Evolutionary conservation across 2,329 filamentous ascomycete species (phyloP), one percentile per base, ranked within the genome.

Genomic region (Aspergillus pseudoviridinutans): DNA sequence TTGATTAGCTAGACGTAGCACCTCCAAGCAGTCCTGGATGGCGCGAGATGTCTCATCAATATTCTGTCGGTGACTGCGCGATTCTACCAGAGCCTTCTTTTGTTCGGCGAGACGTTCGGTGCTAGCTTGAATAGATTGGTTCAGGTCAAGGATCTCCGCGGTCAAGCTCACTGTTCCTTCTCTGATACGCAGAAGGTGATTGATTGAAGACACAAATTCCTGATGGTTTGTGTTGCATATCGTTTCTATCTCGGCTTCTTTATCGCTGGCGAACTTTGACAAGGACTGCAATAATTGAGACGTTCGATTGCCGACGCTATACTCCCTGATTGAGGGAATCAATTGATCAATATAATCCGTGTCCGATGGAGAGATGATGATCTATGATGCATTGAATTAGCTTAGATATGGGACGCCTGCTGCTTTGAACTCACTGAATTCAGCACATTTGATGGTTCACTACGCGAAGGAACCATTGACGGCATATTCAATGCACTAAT

Each of bases 221-320:
- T 97, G 93, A 69, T 99, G 94, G 68, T 97, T 96, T 10, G 90
- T 93, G 68, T 96, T 87, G 66, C 94, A 96, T 66, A 97, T 95
- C 24, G 86, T 86, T 77, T 99, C 94, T 63, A 99, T 97, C 67
- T 97, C 92, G 14, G 84, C 77, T 74, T 99, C 94, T 59, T 92
- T 88, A 50, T 94, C 90, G 64, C 88, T 87, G 35, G 92, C 90
- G 74, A 96, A 95, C 64, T 87, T 86, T 49, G 87, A 85, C 56
- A 96, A 81, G 59, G 89, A 89, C 66, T 92, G 88, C 51, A 92
- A 85, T 44, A 99, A 82, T 58, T 87, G 85, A 42, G 81, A 82
- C 6, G 87, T 88, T 68, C 90, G 83, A 70, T 90, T 88, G 55
- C 90, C 87, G 66, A 86, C 82, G 61, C 90, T 86, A 64, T 91